A percentile compares a stretch with the other conserved stretches of the same genome.
These are phyloP conservation scores for Trametes polyzona DNA, from an alignment of 1,284 basidiomycete genomes.

Conservation along the genomic window DNA sequence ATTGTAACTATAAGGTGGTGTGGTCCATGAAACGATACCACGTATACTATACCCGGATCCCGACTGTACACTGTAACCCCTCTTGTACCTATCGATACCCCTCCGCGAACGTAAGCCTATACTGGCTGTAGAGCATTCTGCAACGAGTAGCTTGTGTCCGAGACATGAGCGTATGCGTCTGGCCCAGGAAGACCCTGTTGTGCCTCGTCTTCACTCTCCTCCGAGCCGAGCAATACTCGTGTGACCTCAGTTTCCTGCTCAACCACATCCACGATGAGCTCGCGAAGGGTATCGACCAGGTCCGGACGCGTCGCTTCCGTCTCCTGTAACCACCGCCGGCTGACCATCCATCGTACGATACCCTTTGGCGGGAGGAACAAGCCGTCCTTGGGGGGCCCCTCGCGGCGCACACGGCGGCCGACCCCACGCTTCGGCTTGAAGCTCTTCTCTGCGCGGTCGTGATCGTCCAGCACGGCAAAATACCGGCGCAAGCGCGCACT, in stretches of 20 bases:
- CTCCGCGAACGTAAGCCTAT: neutral
- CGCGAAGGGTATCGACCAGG: constrained; percentile 44
- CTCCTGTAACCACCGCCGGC: constrained; percentile 57
- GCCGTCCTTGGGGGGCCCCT: constrained; percentile 62
- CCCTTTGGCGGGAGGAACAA: constrained; percentile 63
- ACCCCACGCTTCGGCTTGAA: constrained; percentile 58
- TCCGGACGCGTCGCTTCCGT: constrained; percentile 49
- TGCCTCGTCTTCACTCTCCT: constrained; percentile 49
- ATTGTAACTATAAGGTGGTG: neutral
- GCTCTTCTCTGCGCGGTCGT: constrained; percentile 49
- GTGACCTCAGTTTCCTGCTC: constrained; percentile 54
- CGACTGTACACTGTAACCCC: neutral
- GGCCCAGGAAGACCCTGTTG: constrained; percentile 6
- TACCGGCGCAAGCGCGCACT: constrained; percentile 61
- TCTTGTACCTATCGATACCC: neutral
- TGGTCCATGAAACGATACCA: neutral
- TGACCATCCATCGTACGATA: constrained; percentile 75
- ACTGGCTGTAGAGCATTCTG: constrained; percentile 31
- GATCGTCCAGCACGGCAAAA: constrained; percentile 60
- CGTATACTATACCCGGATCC: neutral
- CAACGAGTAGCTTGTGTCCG: constrained; percentile 33
- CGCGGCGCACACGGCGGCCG: constrained; percentile 55
- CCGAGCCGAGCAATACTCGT: constrained; percentile 52
- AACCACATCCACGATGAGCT: constrained; percentile 47
- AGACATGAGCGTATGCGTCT: constrained; percentile 25